phyloP scores from a whole-genome alignment of 2,329 filamentous ascomycete species.

The Fusarium pilosicola region DNA sequence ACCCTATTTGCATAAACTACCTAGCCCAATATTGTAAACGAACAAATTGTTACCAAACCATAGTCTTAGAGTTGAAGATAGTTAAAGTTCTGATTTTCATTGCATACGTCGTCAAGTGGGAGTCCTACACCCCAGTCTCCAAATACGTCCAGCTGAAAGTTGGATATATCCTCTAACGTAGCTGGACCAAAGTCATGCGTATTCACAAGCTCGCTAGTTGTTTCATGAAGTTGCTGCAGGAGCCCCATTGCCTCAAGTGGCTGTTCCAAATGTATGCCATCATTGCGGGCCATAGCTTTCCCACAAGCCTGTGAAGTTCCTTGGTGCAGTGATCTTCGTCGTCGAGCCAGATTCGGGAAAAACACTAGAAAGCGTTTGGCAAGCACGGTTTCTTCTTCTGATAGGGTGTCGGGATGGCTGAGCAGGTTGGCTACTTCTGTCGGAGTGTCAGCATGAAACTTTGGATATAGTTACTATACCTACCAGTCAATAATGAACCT shows the following conservation, averaged over 20 bases:
- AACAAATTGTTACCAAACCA: too few relatives aligned
- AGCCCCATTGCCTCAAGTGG: neutral
- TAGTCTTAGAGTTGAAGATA: neutral
- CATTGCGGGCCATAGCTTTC: accelerated
- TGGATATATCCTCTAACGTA: neutral
- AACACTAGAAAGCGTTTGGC: neutral
- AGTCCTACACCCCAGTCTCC: neutral
- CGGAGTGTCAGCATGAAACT: neutral
- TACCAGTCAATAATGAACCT: neutral
- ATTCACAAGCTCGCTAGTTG: neutral
- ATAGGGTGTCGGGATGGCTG: neutral
- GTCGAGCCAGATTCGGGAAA: neutral
- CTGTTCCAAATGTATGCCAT: neutral
- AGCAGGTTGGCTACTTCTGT: neutral
- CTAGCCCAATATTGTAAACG: too few relatives aligned
- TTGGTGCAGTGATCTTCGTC: neutral
- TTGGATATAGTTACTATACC: neutral
- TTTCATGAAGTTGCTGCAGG: neutral
- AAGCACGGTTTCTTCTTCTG: neutral
- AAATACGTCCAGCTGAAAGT: neutral
- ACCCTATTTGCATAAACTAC: too few relatives aligned
- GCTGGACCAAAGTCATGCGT: neutral
- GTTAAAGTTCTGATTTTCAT: neutral
- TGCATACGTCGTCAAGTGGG: neutral
- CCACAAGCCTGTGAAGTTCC: neutral